Evolutionary conservation across 2,329 filamentous ascomycete species (phyloP), one percentile per base, ranked within the genome.

Genomic region (Arthrobotrys entomopaga): DNA sequence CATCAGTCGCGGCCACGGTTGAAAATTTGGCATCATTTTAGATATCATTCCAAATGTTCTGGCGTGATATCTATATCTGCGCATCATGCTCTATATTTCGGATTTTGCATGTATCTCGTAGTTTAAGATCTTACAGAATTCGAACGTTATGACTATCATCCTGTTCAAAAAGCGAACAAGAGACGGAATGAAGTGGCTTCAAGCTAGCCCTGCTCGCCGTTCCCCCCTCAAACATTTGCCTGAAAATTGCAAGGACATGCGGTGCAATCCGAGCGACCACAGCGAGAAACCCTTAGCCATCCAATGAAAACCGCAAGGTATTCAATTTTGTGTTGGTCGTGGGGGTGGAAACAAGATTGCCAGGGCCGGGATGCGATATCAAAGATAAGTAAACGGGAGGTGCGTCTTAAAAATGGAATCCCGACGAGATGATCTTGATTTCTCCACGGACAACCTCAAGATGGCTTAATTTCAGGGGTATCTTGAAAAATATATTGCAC

Each of bases 211-310:
- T 59, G 38, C 20, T 59, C 56, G 56, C 56, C 56, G 56, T 59
- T 8, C 42, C 29, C 56, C 54, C 56, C 56, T 59, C 56, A 59
- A 59, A 46, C 42, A 19, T 59, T 59, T 46, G 56, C 4, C 40
- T 22, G 22, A 59, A 59, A 59, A 59, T 59, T 59, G 56, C 56
- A 59, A 59, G 65, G 49, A 60, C 54, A 67, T 38, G 64, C 54
- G n/a, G 53, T 20, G 40, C 22, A 20, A 59, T 2, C 40, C 56
- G 10, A 15, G 15, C 8, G n/a, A 46, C 3, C 42, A 6, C 1
- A 19, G 16, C 26, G 11, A 24, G 19, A 15, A 42, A 19, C 56
- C n/a, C 15, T 42, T 42, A 24, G 24, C 15, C 16, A 22, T n/a
- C 40, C 56, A 59, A 46, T 59, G 1, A 6, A 34, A 34, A 34